A percentile compares a stretch with the other conserved stretches of the same genome.
Evolutionary conservation across 2,329 filamentous ascomycete species (phyloP).

Genomic region (Cordyceps cicadae): DNA sequence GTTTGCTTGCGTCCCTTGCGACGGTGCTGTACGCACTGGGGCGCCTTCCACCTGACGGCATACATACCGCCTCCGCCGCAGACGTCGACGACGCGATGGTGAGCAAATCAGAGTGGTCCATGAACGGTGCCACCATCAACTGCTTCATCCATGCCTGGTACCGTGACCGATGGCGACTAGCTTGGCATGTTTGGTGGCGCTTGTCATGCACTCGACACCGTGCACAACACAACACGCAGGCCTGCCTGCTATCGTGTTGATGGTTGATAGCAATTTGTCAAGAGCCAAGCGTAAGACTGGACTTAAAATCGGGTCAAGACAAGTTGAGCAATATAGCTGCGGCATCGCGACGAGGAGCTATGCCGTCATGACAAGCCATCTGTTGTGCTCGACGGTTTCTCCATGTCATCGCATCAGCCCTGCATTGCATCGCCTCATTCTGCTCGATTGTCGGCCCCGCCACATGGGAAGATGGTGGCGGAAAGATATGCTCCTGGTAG

Average conservation of each 20-base stretch:
- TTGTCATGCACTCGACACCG: constrained; percentile 1
- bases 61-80: not conserved
- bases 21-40: not conserved
- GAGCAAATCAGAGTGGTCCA: not conserved
- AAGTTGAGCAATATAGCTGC: not conserved
- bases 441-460: not conserved
- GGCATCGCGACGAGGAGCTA: not conserved
- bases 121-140: not conserved
- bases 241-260: not conserved
- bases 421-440: not conserved
- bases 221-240: not conserved
- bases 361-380: not conserved
- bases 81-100: not conserved
- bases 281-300: not conserved
- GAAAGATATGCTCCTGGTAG: not conserved
- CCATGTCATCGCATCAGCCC: not conserved
- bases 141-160: constrained; percentile 2
- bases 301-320: not conserved
- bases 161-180: constrained; percentile 6
- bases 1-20: not conserved
- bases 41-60: constrained; percentile 1
- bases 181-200: constrained; percentile 7
- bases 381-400: not conserved
- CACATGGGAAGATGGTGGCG: not conserved
- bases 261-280: not conserved